Evolutionary conservation across 768 basidiomycete species (phyloP).

Genomic region (Psilocybe cyanescens): DNA sequence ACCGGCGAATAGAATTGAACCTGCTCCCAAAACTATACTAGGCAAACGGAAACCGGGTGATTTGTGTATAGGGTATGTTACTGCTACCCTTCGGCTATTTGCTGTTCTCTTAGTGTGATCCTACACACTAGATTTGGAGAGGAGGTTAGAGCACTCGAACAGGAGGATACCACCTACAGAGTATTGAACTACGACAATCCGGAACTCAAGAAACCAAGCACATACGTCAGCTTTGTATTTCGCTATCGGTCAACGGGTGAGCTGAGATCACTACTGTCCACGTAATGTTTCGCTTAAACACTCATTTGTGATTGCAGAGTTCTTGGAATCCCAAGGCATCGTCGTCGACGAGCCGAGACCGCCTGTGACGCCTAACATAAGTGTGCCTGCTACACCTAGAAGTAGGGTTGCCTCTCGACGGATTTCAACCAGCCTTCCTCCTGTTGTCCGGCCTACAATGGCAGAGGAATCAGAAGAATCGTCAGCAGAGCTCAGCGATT

Average conservation of each 20-base stretch:
- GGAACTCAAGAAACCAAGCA: slow-evolving; percentile 36
- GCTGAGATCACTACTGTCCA: slow-evolving; percentile 11
- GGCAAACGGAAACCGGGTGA: slow-evolving; percentile 46
- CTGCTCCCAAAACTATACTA: slow-evolving; percentile 32
- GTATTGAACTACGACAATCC: slow-evolving; percentile 50
- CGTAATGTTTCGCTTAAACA: no score
- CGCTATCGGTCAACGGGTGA: slow-evolving; percentile 62
- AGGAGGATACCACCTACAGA: slow-evolving; percentile 56
- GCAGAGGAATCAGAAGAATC: slow-evolving; percentile 4
- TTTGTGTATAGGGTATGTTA: slow-evolving; percentile 49
- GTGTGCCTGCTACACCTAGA: slow-evolving; percentile 13
- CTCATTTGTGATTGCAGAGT: slow-evolving; percentile 36
- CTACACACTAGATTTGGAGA: slow-evolving; percentile 49
- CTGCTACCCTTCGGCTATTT: slow-evolving; percentile 6
- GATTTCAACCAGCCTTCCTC: slow-evolving; percentile 34
- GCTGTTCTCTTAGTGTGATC: neutral
- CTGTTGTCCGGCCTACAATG: neutral
- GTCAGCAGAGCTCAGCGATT: neutral
- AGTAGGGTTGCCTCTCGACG: slow-evolving; percentile 31
- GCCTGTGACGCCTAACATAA: slow-evolving; percentile 17
- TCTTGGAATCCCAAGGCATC: slow-evolving; percentile 56
- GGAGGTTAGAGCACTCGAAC: slow-evolving; percentile 39
- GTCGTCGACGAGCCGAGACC: slow-evolving; percentile 33
- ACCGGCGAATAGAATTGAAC: slow-evolving; percentile 46
- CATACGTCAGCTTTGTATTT: slow-evolving; percentile 72